Base-by-base conservation (phyloP, 495 filamentous ascomycete species). In the Tuber indicum region DNA sequence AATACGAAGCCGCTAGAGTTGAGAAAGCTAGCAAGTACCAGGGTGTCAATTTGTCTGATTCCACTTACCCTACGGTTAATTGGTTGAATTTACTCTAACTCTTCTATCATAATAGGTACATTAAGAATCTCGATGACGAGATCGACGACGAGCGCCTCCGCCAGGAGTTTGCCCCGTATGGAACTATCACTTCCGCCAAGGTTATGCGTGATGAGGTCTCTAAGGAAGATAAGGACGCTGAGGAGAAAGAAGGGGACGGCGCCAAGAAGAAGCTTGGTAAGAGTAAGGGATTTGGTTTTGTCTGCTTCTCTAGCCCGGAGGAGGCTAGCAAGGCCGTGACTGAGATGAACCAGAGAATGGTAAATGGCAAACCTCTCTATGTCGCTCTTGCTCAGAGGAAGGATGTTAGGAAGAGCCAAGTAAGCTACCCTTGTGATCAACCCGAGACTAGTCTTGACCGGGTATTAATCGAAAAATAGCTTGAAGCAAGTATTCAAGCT, bases 11-110 rank as follows among this genome's bases (percentile, higher is more conserved):
- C 81, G 94, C 93, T 83, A 94, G 96, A 81, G 87, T 95, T 78
- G 96, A 99, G 90, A 99, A 99, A 88, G 93, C 92, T 84, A 95
- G 89, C 87, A 98, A 98, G 88, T 99, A 99, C 86, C 94, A 97
- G 87, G 96, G 96, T 82, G 95, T 98, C 84, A 99, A 99, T 87
- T 90, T 99, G 46, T 83, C 73, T 43, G 81, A 76, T 49, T 46
- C 45, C 32, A 43, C 75, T 42, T 36, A 62, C 44, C 74, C 72
- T 62, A 21, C 43, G n/a, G 17, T 16, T 41, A 42, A 41, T 71
- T 0, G 17, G 7, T 42, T n/a, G 39, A 39, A 72, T 71, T 47
- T 72, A 43, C 73, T 26, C 47, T 82, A 72, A 82, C 26, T 44
- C 46, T 74, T 52, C 73, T 80, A 39, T 42, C 26, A 66, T 42